phyloP scores from a whole-genome alignment of 768 basidiomycete species.

The Dentipellis fragilis region DNA sequence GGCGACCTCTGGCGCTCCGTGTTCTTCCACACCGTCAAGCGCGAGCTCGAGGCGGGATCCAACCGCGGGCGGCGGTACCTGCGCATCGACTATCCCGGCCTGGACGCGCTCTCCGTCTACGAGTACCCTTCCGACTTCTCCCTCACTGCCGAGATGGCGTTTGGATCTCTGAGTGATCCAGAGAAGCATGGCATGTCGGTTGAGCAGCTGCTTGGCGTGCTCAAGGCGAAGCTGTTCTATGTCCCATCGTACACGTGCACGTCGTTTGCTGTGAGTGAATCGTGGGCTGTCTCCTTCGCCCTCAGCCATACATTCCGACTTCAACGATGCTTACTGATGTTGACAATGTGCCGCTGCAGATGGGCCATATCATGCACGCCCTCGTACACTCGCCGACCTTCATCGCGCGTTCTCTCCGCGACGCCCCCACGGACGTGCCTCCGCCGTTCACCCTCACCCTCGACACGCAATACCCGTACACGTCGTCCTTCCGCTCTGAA shows the following conservation, averaged over 20 bases:
- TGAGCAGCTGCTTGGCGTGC: not conserved
- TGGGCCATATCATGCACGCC: conserved; percentile 5
- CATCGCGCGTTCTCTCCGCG: not conserved
- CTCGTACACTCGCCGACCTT: not conserved
- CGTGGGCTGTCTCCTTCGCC: too few species aligned
- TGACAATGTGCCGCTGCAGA: not conserved
- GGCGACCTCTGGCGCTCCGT: not conserved
- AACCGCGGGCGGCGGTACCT: conserved; percentile 2
- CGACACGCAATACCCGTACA: not conserved
- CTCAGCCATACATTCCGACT: not conserved
- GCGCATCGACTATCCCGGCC: not conserved
- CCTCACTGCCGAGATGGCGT: not conserved
- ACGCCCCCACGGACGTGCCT: not conserved
- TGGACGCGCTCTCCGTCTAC: conserved; percentile 2
- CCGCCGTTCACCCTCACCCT: not conserved
- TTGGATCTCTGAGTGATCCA: not conserved
- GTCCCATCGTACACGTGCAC: conserved; percentile 6
- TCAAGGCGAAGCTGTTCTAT: not conserved
- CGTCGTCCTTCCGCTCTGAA: not conserved
- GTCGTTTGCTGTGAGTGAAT: conserved; percentile 4
- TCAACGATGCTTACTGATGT: not conserved
- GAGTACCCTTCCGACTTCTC: not conserved
- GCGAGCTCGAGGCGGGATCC: not conserved
- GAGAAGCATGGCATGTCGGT: not conserved
- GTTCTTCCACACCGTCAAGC: conserved; percentile 1